Percentiles rank a stretch among this genome's conserved stretches.
phyloP scores from a whole-genome alignment of 768 basidiomycete species.

The Phallus indusiatus region DNA sequence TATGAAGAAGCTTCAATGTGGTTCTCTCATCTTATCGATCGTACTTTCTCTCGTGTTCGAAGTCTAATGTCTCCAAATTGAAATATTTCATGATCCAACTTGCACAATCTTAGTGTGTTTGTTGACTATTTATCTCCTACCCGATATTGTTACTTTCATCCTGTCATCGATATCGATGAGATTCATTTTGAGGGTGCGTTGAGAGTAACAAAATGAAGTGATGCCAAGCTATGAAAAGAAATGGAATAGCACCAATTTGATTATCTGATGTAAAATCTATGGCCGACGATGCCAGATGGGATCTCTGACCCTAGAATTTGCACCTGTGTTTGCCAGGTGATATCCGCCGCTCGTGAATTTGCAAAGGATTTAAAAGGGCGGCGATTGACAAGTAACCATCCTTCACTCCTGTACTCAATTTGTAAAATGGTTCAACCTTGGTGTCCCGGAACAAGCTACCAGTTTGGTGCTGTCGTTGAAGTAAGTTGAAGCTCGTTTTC shows the following conservation, averaged over 20 bases:
- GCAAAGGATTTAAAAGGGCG: not conserved
- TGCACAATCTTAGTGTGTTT: too few species aligned
- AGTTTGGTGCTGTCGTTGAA: constrained; percentile 43
- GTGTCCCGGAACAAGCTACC: constrained; percentile 58
- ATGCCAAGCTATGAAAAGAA: not conserved
- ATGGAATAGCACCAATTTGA: not conserved
- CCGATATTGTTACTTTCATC: not conserved
- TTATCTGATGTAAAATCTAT: not conserved
- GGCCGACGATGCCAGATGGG: not conserved
- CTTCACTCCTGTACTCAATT: not conserved
- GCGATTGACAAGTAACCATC: not conserved
- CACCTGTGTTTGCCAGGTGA: not conserved
- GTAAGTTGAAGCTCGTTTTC: constrained; percentile 22
- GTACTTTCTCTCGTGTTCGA: not conserved
- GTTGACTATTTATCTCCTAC: not conserved
- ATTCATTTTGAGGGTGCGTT: not conserved
- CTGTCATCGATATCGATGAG: not conserved
- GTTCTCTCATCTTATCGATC: constrained; percentile 3
- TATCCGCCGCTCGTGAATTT: not conserved
- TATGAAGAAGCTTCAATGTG: constrained; percentile 7
- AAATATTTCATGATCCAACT: not conserved
- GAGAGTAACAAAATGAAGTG: not conserved
- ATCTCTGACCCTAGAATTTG: not conserved
- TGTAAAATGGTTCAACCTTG: constrained; percentile 36
- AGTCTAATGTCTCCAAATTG: not conserved